Evolutionary conservation across 2,329 filamentous ascomycete species (phyloP).

Genomic region (Tolypocladium album): DNA sequence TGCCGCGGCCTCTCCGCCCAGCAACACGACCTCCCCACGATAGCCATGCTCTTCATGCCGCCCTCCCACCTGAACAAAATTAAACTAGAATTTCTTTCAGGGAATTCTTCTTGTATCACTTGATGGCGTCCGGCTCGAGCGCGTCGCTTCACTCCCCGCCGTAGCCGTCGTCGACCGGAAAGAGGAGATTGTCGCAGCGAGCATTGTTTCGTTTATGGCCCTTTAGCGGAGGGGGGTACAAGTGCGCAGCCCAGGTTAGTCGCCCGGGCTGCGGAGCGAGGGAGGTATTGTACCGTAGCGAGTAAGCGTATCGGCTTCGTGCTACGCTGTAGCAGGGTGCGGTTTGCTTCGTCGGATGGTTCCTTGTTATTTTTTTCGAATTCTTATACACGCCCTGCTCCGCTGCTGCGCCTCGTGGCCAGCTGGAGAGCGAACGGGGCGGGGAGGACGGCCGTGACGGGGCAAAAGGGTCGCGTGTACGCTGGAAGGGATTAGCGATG

Average conservation of each 20-base stretch:
- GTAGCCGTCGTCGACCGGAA: neutral
- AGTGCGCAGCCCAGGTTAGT: neutral
- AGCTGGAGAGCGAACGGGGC: neutral
- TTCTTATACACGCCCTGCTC: neutral
- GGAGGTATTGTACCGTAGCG: neutral
- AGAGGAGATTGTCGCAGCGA: neutral
- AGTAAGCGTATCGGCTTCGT: neutral
- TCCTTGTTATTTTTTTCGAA: neutral
- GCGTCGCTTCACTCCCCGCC: neutral
- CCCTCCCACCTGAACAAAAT: neutral
- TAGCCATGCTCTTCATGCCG: neutral
- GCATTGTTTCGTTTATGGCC: neutral
- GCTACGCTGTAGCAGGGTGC: neutral
- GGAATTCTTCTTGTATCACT: constrained; percentile 18
- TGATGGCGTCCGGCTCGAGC: constrained; percentile 3
- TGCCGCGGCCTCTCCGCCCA: constrained; percentile 2
- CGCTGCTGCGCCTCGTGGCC: neutral
- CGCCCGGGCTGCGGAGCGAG: neutral
- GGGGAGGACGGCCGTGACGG: neutral
- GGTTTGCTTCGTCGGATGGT: neutral
- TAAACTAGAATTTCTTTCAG: constrained; percentile 11
- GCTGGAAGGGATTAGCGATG: constrained; percentile 2
- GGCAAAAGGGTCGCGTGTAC: neutral
- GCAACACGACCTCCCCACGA: neutral
- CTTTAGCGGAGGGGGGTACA: neutral